Percentiles rank a stretch among this genome's conserved stretches.
Conservation (phyloP, 1,139 yeast genomes). For the Yamadazyma atlantica region DNA sequence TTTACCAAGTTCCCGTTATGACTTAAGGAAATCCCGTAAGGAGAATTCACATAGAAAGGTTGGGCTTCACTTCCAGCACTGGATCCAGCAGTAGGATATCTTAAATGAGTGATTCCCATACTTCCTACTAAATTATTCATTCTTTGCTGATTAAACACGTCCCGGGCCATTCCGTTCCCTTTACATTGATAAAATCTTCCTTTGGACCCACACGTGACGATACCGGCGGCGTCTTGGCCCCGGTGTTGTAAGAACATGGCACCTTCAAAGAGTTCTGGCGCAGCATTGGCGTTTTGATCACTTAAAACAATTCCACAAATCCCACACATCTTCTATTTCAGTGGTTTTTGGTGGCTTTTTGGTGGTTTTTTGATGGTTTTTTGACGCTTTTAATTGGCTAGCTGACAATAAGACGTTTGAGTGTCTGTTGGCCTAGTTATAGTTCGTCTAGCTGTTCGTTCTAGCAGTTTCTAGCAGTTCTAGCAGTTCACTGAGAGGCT, state of each 20-base stretch:
- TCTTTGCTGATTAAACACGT: slow-evolving; percentile 85
- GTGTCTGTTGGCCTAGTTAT: too few relatives aligned
- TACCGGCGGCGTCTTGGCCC: slow-evolving; percentile 99
- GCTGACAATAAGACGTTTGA: too few relatives aligned
- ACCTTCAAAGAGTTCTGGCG: slow-evolving; percentile 90
- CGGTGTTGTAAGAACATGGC: slow-evolving; percentile 93
- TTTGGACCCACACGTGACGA: slow-evolving; percentile 90
- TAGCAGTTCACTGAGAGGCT: too few relatives aligned
- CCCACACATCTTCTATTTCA: slow-evolving; percentile 96
- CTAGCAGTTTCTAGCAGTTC: too few relatives aligned
- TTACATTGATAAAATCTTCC: slow-evolving; percentile 96
- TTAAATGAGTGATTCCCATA: slow-evolving; percentile 92
- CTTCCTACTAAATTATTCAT: slow-evolving; percentile 82
- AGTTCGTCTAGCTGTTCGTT: too few relatives aligned
- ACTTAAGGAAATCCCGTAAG: slow-evolving; percentile 86
- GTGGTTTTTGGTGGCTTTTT: too few relatives aligned
- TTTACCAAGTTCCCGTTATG: slow-evolving; percentile 96
- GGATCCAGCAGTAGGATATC: slow-evolving; percentile 99
- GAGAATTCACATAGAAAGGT: slow-evolving; percentile 96
- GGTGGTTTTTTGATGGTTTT: too few relatives aligned
- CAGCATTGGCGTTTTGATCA: slow-evolving; percentile 69
- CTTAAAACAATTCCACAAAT: slow-evolving; percentile 85
- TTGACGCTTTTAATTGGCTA: too few relatives aligned
- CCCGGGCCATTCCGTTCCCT: slow-evolving; percentile 99
- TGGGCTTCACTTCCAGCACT: slow-evolving; percentile 97